phyloP scores from a whole-genome alignment of 352 stramenopile genomes.

The Phytophthora capsici region DNA sequence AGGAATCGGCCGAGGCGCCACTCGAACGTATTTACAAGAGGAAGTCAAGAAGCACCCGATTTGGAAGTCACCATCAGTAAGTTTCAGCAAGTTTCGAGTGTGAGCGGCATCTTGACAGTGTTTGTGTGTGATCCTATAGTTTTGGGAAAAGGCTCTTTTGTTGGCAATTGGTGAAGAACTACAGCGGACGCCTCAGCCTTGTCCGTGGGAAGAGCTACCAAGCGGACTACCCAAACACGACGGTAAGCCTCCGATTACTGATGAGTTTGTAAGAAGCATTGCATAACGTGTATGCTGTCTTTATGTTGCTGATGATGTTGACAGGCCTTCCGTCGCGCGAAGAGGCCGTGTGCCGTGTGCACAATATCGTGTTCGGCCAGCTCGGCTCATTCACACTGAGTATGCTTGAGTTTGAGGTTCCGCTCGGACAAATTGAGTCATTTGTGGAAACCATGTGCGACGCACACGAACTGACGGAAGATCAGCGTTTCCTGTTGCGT shows the following conservation, averaged over 20 bases:
- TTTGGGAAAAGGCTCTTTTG: slow-evolving; percentile 88
- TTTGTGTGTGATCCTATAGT: slow-evolving; percentile 34
- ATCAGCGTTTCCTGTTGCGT: slow-evolving; percentile 83
- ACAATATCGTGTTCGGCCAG: slow-evolving; percentile 91
- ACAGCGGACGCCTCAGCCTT: slow-evolving; percentile 75
- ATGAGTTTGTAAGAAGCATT: neutral
- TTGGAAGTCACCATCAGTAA: slow-evolving; percentile 81
- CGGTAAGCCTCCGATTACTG: slow-evolving; percentile 30
- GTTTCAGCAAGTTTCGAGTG: slow-evolving; percentile 3
- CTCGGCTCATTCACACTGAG: slow-evolving; percentile 86
- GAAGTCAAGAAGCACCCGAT: slow-evolving; percentile 87
- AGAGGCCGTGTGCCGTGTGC: slow-evolving; percentile 81
- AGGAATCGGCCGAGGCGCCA: slow-evolving; percentile 51
- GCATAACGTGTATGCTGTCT: slow-evolving; percentile 9
- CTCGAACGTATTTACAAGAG: slow-evolving; percentile 80
- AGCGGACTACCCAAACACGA: slow-evolving; percentile 57
- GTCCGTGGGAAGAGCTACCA: slow-evolving; percentile 81
- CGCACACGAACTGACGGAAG: slow-evolving; percentile 84
- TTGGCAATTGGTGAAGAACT: slow-evolving; percentile 85
- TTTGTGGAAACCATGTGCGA: slow-evolving; percentile 91
- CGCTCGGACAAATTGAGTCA: slow-evolving; percentile 78
- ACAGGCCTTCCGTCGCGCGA: slow-evolving; percentile 67
- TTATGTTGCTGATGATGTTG: slow-evolving; percentile 8
- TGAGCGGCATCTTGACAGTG: too few relatives aligned
- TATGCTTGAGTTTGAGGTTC: slow-evolving; percentile 89